A percentile compares a stretch with the other conserved stretches of the same genome.
Evolutionary conservation across 2,329 filamentous ascomycete species (phyloP).

Genomic region (Keithomyces neogunnii): DNA sequence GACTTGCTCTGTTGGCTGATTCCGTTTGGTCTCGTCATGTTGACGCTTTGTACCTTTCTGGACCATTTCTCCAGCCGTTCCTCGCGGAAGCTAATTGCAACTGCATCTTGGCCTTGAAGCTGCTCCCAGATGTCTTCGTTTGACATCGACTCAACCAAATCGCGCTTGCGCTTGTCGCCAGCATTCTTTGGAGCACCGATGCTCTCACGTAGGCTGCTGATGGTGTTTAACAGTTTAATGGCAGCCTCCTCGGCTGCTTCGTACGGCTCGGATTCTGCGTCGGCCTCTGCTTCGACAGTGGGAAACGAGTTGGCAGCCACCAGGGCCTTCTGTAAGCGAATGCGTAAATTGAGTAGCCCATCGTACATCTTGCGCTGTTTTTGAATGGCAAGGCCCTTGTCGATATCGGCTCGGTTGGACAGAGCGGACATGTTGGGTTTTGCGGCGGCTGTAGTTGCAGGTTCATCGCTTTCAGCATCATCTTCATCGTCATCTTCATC

Average conservation of each 20-base stretch:
- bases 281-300: constrained; percentile 29
- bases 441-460: constrained; percentile 14
- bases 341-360: constrained; percentile 78
- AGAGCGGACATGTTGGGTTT: constrained; percentile 24
- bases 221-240: constrained; percentile 73
- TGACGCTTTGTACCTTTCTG: constrained; percentile 51
- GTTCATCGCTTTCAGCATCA: constrained; percentile 23
- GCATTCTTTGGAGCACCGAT: constrained; percentile 42
- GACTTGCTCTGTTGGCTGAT: constrained; percentile 23
- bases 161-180: constrained; percentile 55
- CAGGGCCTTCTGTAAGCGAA: constrained; percentile 86
- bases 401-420: constrained; percentile 48
- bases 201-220: constrained; percentile 59
- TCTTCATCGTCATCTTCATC: constrained; percentile 22
- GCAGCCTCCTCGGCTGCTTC: constrained; percentile 79
- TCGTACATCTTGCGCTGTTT: constrained; percentile 82
- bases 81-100: constrained; percentile 53
- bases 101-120: constrained; percentile 57
- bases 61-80: constrained; percentile 86
- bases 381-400: constrained; percentile 81
- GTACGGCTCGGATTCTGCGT: constrained; percentile 44
- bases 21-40: constrained; percentile 16
- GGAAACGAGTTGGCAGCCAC: constrained; percentile 70
- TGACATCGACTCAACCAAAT: constrained; percentile 44
- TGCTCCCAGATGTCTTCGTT: constrained; percentile 63